Evolutionary conservation across 805 yeast species (phyloP).

Genomic region (Yueomyces sinensis): DNA sequence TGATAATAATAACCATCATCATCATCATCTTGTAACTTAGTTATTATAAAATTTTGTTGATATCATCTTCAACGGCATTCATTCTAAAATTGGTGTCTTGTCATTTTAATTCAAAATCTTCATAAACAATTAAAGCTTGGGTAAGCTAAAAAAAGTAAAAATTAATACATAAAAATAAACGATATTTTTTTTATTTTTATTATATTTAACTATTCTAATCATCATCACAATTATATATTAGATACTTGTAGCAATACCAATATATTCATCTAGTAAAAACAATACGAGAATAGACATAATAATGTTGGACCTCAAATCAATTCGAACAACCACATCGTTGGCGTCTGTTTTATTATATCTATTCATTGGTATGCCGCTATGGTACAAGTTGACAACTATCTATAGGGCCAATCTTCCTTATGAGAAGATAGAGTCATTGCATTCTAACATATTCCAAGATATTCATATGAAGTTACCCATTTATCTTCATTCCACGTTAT

Average conservation of each 20-base stretch:
- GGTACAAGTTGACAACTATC: constrained; percentile 30
- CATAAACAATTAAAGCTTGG: background rate
- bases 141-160: background rate
- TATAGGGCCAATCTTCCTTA: constrained; percentile 29
- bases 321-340: constrained; percentile 13
- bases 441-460: constrained; percentile 30
- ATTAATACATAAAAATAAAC: background rate
- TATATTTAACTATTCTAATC: too few relatives aligned
- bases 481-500: constrained; percentile 29
- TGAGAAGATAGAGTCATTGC: constrained; percentile 24
- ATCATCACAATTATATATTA: background rate
- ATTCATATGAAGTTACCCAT: constrained; percentile 32
- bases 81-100: background rate
- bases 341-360: constrained; percentile 19
- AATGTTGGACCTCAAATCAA: background rate
- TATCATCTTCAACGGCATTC: too few relatives aligned
- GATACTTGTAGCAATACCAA: background rate
- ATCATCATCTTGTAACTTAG: too few relatives aligned
- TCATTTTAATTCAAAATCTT: background rate
- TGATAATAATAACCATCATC: too few relatives aligned
- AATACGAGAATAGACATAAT: background rate
- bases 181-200: too few relatives aligned
- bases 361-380: constrained; percentile 28
- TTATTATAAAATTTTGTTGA: too few relatives aligned
- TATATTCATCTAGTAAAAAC: background rate